phyloP scores from a whole-genome alignment of 208 protist species.

The Herpetomonas samuelpessoai region DNA sequence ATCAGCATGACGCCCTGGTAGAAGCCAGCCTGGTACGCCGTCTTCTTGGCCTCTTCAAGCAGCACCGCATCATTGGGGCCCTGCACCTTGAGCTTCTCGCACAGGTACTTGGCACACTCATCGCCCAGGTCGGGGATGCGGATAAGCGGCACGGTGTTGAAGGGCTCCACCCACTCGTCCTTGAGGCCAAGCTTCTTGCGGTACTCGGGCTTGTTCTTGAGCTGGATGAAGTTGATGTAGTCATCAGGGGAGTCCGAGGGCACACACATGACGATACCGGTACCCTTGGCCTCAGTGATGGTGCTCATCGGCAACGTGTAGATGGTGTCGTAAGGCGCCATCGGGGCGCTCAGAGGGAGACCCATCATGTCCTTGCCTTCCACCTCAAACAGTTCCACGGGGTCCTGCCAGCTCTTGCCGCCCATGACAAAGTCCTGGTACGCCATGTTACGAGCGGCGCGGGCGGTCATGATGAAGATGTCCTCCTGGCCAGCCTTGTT shows the following conservation, averaged over 20 bases:
- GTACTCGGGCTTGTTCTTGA: conserved; percentile 94
- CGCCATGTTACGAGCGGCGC: conserved; percentile 94
- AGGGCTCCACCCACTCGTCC: conserved; percentile 95
- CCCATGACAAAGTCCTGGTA: conserved; percentile 94
- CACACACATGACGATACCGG: conserved; percentile 98
- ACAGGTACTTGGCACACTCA: conserved; percentile 84
- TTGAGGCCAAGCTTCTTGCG: conserved; percentile 92
- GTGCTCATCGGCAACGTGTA: conserved; percentile 98
- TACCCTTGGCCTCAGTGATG: conserved; percentile 97
- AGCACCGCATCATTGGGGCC: conserved; percentile 94
- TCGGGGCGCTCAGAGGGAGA: conserved; percentile 91
- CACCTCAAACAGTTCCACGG: conserved; percentile 83
- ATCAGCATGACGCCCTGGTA: conserved; percentile 95
- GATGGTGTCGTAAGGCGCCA: conserved; percentile 80
- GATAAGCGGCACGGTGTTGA: conserved; percentile 96
- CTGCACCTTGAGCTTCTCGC: conserved; percentile 96
- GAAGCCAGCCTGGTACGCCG: conserved; percentile 97
- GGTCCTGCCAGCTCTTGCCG: conserved; percentile 75
- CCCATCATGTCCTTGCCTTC: conserved; percentile 95
- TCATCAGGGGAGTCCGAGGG: conserved; percentile 99
- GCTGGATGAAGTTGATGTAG: conserved; percentile 96
- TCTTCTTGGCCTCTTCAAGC: conserved; percentile 97
- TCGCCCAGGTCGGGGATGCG: conserved; percentile 91
- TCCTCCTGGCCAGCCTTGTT: conserved; percentile 79
- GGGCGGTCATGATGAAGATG: conserved; percentile 95